phyloP scores from a whole-genome alignment of 2,329 filamentous ascomycete species.

The Ascochyta pisi region DNA sequence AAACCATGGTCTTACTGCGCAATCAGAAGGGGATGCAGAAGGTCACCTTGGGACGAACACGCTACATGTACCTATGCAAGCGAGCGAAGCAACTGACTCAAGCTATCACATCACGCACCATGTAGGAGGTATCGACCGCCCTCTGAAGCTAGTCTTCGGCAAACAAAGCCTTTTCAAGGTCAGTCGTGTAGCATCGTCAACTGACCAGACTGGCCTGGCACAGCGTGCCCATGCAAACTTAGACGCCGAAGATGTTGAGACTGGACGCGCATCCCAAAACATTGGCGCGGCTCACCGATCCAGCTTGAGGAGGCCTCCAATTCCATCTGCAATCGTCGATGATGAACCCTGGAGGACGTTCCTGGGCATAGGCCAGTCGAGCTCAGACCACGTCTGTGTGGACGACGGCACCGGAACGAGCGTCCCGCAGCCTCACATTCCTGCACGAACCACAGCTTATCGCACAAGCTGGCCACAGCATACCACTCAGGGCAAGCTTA shows the following conservation, averaged over 20 bases:
- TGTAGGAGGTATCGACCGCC: slow-evolving; percentile 21
- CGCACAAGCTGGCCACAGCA: slow-evolving; percentile 34
- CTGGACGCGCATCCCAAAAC: slow-evolving; percentile 1
- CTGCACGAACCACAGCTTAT: slow-evolving; percentile 17
- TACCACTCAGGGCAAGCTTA: slow-evolving; percentile 32
- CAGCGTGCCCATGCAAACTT: slow-evolving; percentile 15
- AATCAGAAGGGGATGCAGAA: background rate
- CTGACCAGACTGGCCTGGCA: slow-evolving; percentile 21
- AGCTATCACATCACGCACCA: slow-evolving; percentile 27
- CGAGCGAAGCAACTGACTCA: slow-evolving; percentile 12
- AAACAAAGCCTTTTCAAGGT: slow-evolving; percentile 13
- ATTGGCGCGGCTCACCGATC: background rate
- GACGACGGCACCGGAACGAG: slow-evolving; percentile 20
- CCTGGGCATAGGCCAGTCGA: slow-evolving; percentile 27
- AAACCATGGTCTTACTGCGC: background rate
- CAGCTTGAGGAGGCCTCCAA: background rate
- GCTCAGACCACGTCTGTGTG: slow-evolving; percentile 29
- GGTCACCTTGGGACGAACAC: background rate
- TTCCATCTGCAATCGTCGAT: slow-evolving; percentile 30
- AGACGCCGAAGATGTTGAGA: background rate
- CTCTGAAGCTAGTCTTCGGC: slow-evolving; percentile 30
- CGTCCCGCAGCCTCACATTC: slow-evolving; percentile 24
- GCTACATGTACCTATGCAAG: background rate
- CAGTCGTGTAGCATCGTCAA: slow-evolving; percentile 10
- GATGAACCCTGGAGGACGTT: slow-evolving; percentile 37